Conservation (phyloP, 2,329 filamentous ascomycete genomes). For the Neurospora sp. region DNA sequence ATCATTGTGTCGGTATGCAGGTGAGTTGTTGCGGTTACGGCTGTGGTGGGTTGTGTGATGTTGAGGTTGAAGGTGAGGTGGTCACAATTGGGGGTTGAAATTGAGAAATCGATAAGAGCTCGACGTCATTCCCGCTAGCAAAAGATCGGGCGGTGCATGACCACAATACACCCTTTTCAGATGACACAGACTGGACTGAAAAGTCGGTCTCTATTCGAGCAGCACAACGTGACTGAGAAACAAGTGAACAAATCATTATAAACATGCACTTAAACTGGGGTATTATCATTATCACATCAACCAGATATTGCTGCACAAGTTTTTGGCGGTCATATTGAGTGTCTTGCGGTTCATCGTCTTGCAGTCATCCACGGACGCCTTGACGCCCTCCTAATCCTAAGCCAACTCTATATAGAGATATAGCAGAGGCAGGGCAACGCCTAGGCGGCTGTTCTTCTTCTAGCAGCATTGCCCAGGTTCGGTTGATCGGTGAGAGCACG, state of each 20-base stretch:
- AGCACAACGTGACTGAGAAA: neutral
- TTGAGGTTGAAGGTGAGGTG: neutral
- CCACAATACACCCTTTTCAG: neutral
- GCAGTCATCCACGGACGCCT: neutral
- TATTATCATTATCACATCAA: neutral
- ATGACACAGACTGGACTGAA: neutral
- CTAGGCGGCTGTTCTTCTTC: neutral
- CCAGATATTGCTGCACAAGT: neutral
- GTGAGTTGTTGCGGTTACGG: neutral
- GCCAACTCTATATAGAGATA: neutral
- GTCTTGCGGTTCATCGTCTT: neutral
- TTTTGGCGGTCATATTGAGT: neutral
- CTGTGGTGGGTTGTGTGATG: neutral
- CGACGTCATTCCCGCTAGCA: slow-evolving; percentile 14
- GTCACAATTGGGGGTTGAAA: neutral
- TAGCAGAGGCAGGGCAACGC: neutral
- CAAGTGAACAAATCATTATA: neutral
- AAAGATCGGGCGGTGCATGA: slow-evolving; percentile 2
- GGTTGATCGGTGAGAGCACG: slow-evolving; percentile 7
- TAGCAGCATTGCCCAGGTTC: neutral
- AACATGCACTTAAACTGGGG: neutral
- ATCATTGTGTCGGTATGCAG: neutral
- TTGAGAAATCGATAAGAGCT: slow-evolving; percentile 9
- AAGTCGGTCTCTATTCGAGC: neutral
- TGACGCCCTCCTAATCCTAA: neutral